Evolutionary conservation across 2,329 filamentous ascomycete genomes (phyloP), one percentile per base, ranked within the genome.

Genomic region (Botryotinia convoluta): DNA sequence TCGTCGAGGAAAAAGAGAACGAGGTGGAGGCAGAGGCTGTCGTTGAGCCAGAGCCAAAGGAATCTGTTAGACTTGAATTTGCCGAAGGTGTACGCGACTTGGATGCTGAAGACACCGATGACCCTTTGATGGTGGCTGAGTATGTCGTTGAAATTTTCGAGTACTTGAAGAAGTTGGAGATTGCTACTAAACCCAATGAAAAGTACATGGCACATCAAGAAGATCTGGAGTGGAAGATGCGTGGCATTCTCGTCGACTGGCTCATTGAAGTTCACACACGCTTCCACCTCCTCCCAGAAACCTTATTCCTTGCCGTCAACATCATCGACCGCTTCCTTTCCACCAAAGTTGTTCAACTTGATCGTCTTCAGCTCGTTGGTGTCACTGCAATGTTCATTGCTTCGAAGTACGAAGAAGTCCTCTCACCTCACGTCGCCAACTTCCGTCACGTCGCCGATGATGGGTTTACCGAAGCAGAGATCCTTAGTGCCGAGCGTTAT

Each of bases 371-470:
- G 84, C 89, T 99, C 14, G 96, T 99, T 74, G 96, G 96, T 80
- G 95, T 98, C 80, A 97, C 96, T 37, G 96, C 95, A 83, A 98
- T 99, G 96, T 98, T 98, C 86, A 97, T 98, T 81, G 96, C 96
- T 20, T 97, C 95, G 81, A 99, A 99, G 86, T 99, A 98, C 82
- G 95, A 99, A 84, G 96, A 99, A 82, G 95, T 99, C 68, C 89
- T 99, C 69, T 98, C 96, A 18, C 96, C 96, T 63, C 95, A 98
- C 79, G 95, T 99, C 57, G 92, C 93, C 82, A 98, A 98, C 87
- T 99, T 99, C 87, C 93, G 93, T 79, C 94, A 97, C 80, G 95
- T 99, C 79, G 94, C 96, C 80, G 96, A 99, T 80, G 94, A 98
- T 83, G 96, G 95, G 73, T 99, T 98, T 84, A 93, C 91, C 7